Conservation (phyloP, 2,329 filamentous ascomycete species). For the Mycosphaerella arachidis region DNA sequence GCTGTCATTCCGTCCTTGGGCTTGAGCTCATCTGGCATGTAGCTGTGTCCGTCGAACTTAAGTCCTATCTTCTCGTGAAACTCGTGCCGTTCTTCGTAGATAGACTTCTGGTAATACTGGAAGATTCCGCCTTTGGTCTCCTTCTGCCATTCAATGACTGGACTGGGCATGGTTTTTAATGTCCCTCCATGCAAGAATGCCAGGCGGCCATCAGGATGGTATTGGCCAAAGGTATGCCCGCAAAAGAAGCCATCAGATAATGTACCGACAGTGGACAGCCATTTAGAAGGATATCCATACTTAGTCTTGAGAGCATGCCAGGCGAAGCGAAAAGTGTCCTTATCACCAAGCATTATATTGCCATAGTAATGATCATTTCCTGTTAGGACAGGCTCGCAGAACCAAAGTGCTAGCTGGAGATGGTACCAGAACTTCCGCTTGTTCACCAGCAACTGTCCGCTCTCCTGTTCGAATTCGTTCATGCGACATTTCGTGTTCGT, state of each 20-base stretch:
- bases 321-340: conserved; percentile 36
- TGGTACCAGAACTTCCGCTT: conserved; percentile 37
- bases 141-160: conserved; percentile 26
- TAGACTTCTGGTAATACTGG: conserved; percentile 29
- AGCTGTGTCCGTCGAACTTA: conserved; percentile 13
- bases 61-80: conserved; percentile 14
- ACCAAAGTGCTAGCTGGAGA: conserved; percentile 35
- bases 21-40: conserved; percentile 12
- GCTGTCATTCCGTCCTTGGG: conserved; percentile 11
- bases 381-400: conserved; percentile 24
- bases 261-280: conserved; percentile 32
- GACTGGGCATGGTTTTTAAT: conserved; percentile 28
- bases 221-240: conserved; percentile 34
- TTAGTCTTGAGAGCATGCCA: conserved; percentile 35
- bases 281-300: conserved; percentile 30
- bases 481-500: conserved; percentile 34
- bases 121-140: conserved; percentile 28
- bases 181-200: conserved; percentile 34
- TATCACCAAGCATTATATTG: conserved; percentile 35
- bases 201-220: conserved; percentile 31
- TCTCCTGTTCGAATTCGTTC: conserved; percentile 36
- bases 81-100: conserved; percentile 16
- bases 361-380: conserved; percentile 24
- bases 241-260: conserved; percentile 26
- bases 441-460: conserved; percentile 36